Conservation (phyloP, 2,329 filamentous ascomycete genomes). For the Fusarium scirpi region DNA sequence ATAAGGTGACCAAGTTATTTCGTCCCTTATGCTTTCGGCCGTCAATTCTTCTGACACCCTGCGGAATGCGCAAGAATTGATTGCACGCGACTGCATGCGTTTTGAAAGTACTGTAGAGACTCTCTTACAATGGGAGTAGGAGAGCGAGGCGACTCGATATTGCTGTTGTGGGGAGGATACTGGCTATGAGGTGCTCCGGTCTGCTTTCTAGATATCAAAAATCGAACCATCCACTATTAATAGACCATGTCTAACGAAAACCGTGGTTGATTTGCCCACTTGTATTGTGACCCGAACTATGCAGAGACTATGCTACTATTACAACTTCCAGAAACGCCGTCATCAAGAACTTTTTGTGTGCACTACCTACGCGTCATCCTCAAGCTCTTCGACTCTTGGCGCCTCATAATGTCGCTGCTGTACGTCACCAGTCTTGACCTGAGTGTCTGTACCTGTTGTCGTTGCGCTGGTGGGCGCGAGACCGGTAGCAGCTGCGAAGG, state of each 20-base stretch:
- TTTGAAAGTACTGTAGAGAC: constrained; percentile 33
- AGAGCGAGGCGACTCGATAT: constrained; percentile 46
- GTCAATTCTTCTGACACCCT: too few relatives aligned
- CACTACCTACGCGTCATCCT: constrained; percentile 59
- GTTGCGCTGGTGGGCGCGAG: constrained; percentile 65
- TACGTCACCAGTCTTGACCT: constrained; percentile 59
- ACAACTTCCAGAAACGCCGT: constrained; percentile 47
- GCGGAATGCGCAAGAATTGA: neutral
- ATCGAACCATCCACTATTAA: constrained; percentile 6
- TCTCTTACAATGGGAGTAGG: constrained; percentile 22
- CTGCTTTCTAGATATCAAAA: constrained; percentile 39
- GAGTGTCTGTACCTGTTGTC: constrained; percentile 68
- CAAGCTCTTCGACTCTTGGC: constrained; percentile 66
- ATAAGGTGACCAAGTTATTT: too few relatives aligned
- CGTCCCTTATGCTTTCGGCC: too few relatives aligned
- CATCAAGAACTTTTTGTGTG: constrained; percentile 24
- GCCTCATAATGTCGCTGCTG: constrained; percentile 61
- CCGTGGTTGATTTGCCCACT: constrained; percentile 13
- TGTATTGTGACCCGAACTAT: constrained; percentile 32
- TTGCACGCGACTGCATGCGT: neutral
- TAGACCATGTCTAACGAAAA: neutral
- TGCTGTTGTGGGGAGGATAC: constrained; percentile 36
- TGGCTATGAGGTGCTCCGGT: constrained; percentile 36
- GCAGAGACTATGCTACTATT: constrained; percentile 38
- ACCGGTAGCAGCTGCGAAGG: constrained; percentile 66